Evolutionary conservation across 2,329 filamentous ascomycete genomes (phyloP), one percentile per base, ranked within the genome.

Genomic region (Penicillium sp.): DNA sequence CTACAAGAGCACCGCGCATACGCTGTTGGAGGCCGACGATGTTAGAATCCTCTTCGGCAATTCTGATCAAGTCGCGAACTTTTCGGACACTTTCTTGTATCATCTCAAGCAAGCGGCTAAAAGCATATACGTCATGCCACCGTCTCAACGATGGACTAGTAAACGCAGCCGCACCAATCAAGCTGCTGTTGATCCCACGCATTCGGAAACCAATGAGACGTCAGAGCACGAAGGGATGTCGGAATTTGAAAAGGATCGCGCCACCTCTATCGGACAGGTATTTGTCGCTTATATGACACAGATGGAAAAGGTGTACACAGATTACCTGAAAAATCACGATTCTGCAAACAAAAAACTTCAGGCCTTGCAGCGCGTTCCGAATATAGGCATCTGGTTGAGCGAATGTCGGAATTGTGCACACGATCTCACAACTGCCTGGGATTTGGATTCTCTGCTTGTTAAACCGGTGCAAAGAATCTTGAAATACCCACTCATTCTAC

Each of bases 401-500:
- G 92, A 96, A 69, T 99, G 93, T 71, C 90, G 93, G 63, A 84
- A 89, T 60, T 91, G 92, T 63, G 91, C 92, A 11, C 88, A 89
- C 60, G 93, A 96, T 66, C 79, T 99, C 55, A 99, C 93, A 0
- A 83, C 85, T 22, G 92, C 93, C 0, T 99, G 93, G 93, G 88
- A 95, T 68, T 72, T 99, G 53, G 91, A 96, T 68, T 95, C 93
- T 0, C 77, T 99, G n/a, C 80, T 99, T 16, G 92, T 99, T 65
- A 99, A 99, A 70, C 93, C 93, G 1, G 91, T 95, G 68, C 93
- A 99, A 71, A 83, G 93, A 40, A 86, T 97, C 54, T 85, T 92
- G 29, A 96, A 96, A 64, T 99, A 97, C 64, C 90, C 90, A 3
- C 84, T 95, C 38, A 77, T 99, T 34, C 81, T 99, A 37, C 82